A percentile compares a stretch with the other conserved stretches of the same genome.
Evolutionary conservation across 2,329 filamentous ascomycete species (phyloP).

Genomic region (Peltaster fructicola): DNA sequence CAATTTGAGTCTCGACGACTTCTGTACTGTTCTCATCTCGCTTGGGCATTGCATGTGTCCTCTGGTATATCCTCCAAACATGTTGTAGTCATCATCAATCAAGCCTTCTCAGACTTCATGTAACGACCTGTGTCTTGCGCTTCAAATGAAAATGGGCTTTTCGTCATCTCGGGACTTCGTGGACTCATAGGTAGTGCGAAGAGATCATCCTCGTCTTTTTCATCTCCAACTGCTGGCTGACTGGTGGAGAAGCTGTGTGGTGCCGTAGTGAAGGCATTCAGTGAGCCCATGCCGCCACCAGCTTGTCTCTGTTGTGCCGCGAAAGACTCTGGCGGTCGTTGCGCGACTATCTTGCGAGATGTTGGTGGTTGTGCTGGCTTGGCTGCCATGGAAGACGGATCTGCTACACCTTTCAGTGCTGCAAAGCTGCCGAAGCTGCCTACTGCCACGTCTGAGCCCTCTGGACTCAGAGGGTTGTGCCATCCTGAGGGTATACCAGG

Average conservation of each 20-base stretch:
- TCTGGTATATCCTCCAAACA: no score
- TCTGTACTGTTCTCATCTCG: no score
- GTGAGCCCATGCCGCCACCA: conserved; percentile 23
- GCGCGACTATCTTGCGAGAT: conserved; percentile 10
- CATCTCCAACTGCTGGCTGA: no score
- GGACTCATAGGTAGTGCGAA: conserved; percentile 81
- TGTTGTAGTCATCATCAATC: no score
- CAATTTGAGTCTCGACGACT: no score
- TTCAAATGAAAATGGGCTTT: conserved; percentile 56
- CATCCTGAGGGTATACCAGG: conserved; percentile 8
- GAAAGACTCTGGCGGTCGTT: conserved; percentile 15
- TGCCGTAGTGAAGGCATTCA: conserved; percentile 23
- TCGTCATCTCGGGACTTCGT: conserved; percentile 68
- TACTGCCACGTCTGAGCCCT: conserved; percentile 44
- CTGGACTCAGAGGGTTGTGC: conserved; percentile 41
- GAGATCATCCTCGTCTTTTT: conserved; percentile 57
- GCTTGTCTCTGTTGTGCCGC: conserved; percentile 13
- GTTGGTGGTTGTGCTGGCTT: conserved; percentile 22
- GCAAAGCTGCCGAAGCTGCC: conserved; percentile 41
- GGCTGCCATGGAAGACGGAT: conserved; percentile 23
- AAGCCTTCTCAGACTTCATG: conserved; percentile 9
- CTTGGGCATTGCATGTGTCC: no score
- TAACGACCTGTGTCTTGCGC: conserved; percentile 22
- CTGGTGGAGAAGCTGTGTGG: conserved; percentile 8
- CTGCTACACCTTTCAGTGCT: conserved; percentile 33